phyloP scores from a whole-genome alignment of 2,329 filamentous ascomycete species.

The Zymoseptoria tritici region DNA sequence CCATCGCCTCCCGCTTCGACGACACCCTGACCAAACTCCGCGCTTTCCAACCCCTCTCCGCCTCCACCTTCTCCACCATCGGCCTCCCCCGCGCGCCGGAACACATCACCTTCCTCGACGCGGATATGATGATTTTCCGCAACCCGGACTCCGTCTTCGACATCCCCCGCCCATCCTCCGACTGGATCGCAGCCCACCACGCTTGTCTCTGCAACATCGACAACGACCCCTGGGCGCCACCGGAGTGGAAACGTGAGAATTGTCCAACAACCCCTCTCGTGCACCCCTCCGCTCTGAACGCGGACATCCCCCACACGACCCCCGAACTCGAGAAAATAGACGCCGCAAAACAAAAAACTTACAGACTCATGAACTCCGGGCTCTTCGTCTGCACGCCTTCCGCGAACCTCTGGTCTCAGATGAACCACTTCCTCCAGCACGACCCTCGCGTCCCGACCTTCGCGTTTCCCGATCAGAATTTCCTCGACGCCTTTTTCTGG shows the following conservation, averaged over 20 bases:
- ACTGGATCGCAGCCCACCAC: constrained; percentile 44
- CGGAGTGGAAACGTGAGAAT: constrained; percentile 42
- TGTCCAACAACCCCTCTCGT: constrained; percentile 42
- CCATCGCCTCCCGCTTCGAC: constrained; percentile 45
- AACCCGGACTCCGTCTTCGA: constrained; percentile 43
- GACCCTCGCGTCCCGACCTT: constrained; percentile 36
- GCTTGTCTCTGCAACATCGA: constrained; percentile 49
- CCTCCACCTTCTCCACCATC: neutral
- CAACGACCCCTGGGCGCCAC: constrained; percentile 43
- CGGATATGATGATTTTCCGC: constrained; percentile 43
- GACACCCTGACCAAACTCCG: constrained; percentile 51
- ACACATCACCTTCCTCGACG: constrained; percentile 46
- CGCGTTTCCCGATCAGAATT: constrained; percentile 49
- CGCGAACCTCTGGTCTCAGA: constrained; percentile 31
- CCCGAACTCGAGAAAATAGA: constrained; percentile 27
- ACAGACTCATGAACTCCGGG: constrained; percentile 45
- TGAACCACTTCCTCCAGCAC: constrained; percentile 35
- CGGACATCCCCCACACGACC: constrained; percentile 33
- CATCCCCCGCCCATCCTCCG: constrained; percentile 29
- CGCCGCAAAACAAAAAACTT: constrained; percentile 9
- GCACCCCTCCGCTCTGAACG: constrained; percentile 30
- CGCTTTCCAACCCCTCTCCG: constrained; percentile 41
- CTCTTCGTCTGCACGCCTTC: constrained; percentile 45
- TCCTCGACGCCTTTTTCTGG: constrained; percentile 43
- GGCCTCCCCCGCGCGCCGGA: constrained; percentile 11